Percentiles rank a stretch among this genome's conserved stretches.
Evolutionary conservation across 148 eudicot genomes (phyloP).

Genomic region (Amaranthus cruentus): DNA sequence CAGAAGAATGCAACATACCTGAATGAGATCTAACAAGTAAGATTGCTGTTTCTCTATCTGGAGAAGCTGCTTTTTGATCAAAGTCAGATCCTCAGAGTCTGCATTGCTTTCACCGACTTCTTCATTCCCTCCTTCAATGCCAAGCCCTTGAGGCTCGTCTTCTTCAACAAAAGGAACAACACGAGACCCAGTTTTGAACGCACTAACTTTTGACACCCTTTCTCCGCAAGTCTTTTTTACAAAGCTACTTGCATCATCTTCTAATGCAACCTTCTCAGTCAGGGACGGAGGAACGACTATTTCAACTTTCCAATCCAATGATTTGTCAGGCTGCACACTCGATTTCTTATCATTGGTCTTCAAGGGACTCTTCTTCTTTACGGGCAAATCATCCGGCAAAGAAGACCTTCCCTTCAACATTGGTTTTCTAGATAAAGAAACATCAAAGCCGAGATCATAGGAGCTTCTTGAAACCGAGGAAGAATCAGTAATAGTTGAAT

Average conservation of each 20-base stretch:
- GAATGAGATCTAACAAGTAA: conserved; percentile 51
- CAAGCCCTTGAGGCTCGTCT: conserved; percentile 18
- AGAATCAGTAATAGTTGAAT: conserved; percentile 31
- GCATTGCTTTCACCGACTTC: conserved; percentile 37
- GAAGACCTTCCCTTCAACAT: conserved; percentile 30
- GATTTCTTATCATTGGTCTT: conserved; percentile 28
- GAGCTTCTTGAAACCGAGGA: conserved; percentile 32
- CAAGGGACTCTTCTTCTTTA: conserved; percentile 9
- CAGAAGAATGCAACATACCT: conserved; percentile 34
- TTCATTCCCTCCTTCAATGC: conserved; percentile 23
- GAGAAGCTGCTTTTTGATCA: conserved; percentile 55
- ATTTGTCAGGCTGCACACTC: conserved; percentile 9
- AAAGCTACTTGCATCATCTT: conserved; percentile 21
- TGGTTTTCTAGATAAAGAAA: conserved; percentile 36
- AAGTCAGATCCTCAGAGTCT: conserved; percentile 49
- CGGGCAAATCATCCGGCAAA: conserved; percentile 3
- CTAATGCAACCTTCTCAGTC: conserved; percentile 16
- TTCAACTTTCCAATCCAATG: conserved; percentile 32
- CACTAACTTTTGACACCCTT: conserved; percentile 25
- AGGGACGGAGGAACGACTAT: conserved; percentile 31
- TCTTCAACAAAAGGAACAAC: conserved; percentile 49
- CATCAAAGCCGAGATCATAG: conserved; percentile 26
- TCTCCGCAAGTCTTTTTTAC: conserved; percentile 33
- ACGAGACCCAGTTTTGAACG: conserved; percentile 39
- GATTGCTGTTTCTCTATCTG: conserved; percentile 76